Conservation (phyloP, 805 yeast genomes). For the Pichia insulana region DNA sequence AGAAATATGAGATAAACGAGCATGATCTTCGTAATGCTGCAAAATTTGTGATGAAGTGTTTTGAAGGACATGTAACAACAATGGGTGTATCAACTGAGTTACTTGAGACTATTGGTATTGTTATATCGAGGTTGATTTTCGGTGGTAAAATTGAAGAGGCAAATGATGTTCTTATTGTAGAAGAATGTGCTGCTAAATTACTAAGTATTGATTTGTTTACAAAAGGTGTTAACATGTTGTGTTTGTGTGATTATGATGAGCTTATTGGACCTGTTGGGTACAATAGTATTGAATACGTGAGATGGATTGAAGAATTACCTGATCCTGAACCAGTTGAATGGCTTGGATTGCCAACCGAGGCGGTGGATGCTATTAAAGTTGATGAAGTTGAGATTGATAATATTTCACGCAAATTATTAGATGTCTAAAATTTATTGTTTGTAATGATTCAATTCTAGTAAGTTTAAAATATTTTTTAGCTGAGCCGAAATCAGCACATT, state of each 20-base stretch:
- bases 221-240: conserved; percentile 1
- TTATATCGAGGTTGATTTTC: conserved; percentile 49
- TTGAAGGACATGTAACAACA: conserved; percentile 17
- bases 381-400: neutral
- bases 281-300: conserved; percentile 13
- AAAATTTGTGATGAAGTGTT: conserved; percentile 33
- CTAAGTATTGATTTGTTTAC: conserved; percentile 33
- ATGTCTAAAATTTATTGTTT: too few relatives aligned
- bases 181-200: conserved; percentile 27
- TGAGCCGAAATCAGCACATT: too few relatives aligned
- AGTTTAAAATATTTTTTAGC: too few relatives aligned
- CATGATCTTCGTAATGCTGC: conserved; percentile 53
- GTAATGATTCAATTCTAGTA: too few relatives aligned
- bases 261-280: conserved; percentile 43
- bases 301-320: conserved; percentile 50
- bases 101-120: conserved; percentile 26
- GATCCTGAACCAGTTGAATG: conserved; percentile 33
- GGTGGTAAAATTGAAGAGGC: conserved; percentile 52
- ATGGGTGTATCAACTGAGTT: conserved; percentile 1
- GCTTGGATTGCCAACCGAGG: conserved; percentile 20
- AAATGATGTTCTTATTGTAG: conserved; percentile 33
- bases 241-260: neutral
- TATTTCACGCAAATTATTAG: neutral
- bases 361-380: conserved; percentile 10
- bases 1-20: conserved; percentile 61